Evolutionary conservation across 2,329 filamentous ascomycete genomes (phyloP).

Genomic region (Penicillium thymicola): DNA sequence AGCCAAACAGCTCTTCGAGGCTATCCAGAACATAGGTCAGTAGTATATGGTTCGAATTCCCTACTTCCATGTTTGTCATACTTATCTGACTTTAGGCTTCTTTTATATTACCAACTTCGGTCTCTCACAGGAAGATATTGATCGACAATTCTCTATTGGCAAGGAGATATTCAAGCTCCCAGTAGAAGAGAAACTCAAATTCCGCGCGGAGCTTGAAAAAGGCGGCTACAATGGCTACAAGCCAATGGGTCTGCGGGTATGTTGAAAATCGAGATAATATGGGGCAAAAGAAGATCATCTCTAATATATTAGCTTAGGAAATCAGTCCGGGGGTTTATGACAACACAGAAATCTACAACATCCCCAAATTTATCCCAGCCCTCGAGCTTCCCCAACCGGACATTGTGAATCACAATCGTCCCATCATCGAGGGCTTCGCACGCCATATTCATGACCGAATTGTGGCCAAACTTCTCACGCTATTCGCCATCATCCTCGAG

Average conservation of each 20-base stretch:
- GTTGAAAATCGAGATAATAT: background rate
- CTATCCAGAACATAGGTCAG: slow-evolving; percentile 43
- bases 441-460: slow-evolving; percentile 18
- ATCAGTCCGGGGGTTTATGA: slow-evolving; percentile 39
- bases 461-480: slow-evolving; percentile 9
- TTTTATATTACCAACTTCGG: slow-evolving; percentile 62
- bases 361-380: slow-evolving; percentile 49
- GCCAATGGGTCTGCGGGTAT: slow-evolving; percentile 35
- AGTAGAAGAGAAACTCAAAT: slow-evolving; percentile 56
- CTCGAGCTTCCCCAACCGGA: slow-evolving; percentile 11
- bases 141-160: slow-evolving; percentile 58
- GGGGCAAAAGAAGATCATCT: too few relatives aligned
- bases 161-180: slow-evolving; percentile 56
- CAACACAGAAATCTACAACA: slow-evolving; percentile 57
- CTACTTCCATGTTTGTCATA: slow-evolving; percentile 7
- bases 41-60: slow-evolving; percentile 9
- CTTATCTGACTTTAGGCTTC: slow-evolving; percentile 42
- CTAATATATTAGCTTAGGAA: slow-evolving; percentile 17
- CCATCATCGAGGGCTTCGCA: slow-evolving; percentile 10
- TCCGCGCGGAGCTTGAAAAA: slow-evolving; percentile 47
- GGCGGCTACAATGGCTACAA: slow-evolving; percentile 57
- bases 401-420: slow-evolving; percentile 4
- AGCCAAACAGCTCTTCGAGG: slow-evolving; percentile 52
- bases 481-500: slow-evolving; percentile 51
- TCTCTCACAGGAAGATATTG: slow-evolving; percentile 55